Base-by-base conservation (phyloP, 139 green algal species). In the Chlorella sp. region DNA sequence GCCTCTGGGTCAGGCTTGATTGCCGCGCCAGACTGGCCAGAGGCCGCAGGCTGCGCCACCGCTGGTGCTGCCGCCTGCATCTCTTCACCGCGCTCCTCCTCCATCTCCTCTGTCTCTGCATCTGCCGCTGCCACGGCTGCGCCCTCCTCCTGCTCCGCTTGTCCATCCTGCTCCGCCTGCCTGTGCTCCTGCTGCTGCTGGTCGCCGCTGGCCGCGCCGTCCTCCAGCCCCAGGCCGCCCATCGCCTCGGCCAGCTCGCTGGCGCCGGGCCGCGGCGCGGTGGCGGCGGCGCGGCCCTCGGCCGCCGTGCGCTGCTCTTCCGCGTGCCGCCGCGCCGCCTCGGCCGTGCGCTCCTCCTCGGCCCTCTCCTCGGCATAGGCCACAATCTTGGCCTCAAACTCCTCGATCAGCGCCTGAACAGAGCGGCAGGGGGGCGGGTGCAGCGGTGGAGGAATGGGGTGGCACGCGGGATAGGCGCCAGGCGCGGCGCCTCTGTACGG, bases 381-480 rank as follows among this genome's bases (percentile, higher is more conserved):
- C 0, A 36, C 48, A 1, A 85, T 73, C 67, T 79, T 82, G 51
- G 38, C 41, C 51, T 85, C 79, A 58, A 85, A 73, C 2, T 67
- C 79, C 67, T 85, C 79, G n/a, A 81, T 64, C 29, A 82, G 53
- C 3, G 73, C 67, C 73, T 79, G 63, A 3, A n/a, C n/a, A n/a
- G n/a, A n/a, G n/a, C n/a, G n/a, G n/a, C n/a, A n/a, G n/a, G n/a
- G n/a, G n/a, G n/a, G n/a, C n/a, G n/a, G n/a, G n/a, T n/a, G n/a
- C n/a, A n/a, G n/a, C n/a, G n/a, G n/a, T n/a, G n/a, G n/a, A n/a
- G n/a, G n/a, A n/a, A n/a, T n/a, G n/a, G n/a, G n/a, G n/a, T n/a
- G n/a, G n/a, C n/a, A n/a, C n/a, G n/a, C n/a, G 17, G 46, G 14
- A 17, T 17, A 27, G 46, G 14, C 46, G 17, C 46, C 46, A 17